Percentiles rank a stretch among this genome's conserved stretches.
phyloP scores from a whole-genome alignment of 345 rosid species.

The Conringia planisiliqua region DNA sequence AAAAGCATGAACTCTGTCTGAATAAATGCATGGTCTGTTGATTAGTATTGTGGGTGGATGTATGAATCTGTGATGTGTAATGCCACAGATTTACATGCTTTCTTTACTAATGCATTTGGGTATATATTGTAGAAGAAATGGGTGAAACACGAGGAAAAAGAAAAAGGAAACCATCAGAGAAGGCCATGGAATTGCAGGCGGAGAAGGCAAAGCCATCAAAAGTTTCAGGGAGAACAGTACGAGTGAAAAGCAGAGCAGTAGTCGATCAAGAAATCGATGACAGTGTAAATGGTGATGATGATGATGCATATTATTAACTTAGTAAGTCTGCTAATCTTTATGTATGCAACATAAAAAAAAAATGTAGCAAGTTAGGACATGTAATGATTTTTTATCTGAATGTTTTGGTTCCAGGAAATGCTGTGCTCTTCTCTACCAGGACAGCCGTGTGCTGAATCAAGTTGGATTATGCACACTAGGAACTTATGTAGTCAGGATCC shows the following conservation, averaged over 20 bases:
- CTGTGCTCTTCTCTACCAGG: slow-evolving; percentile 3
- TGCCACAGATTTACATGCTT: neutral
- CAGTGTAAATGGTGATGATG: slow-evolving; percentile 48
- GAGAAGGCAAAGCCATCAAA: slow-evolving; percentile 81
- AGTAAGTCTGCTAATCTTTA: slow-evolving; percentile 3
- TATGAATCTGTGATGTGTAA: neutral
- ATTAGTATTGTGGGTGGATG: slow-evolving; percentile 10
- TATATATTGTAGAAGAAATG: slow-evolving; percentile 54
- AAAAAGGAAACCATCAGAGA: slow-evolving; percentile 89
- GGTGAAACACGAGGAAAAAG: slow-evolving; percentile 74
- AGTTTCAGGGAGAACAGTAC: slow-evolving; percentile 55
- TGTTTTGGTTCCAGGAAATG: slow-evolving; percentile 5
- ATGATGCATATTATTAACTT: slow-evolving; percentile 25
- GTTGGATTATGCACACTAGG: neutral
- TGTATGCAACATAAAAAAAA: neutral
- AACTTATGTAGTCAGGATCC: slow-evolving; percentile 3
- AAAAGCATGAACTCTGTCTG: neutral
- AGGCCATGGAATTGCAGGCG: slow-evolving; percentile 91
- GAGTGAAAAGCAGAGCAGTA: slow-evolving; percentile 51
- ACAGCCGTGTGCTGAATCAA: neutral
- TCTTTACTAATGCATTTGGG: slow-evolving; percentile 28
- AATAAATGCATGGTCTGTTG: neutral
- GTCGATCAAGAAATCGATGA: slow-evolving; percentile 53
- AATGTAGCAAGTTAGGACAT: neutral
- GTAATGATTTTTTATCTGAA: neutral